A percentile compares a stretch with the other conserved stretches of the same genome.
Evolutionary conservation across 2,329 filamentous ascomycete genomes (phyloP).

Genomic region (Coniella vitis): DNA sequence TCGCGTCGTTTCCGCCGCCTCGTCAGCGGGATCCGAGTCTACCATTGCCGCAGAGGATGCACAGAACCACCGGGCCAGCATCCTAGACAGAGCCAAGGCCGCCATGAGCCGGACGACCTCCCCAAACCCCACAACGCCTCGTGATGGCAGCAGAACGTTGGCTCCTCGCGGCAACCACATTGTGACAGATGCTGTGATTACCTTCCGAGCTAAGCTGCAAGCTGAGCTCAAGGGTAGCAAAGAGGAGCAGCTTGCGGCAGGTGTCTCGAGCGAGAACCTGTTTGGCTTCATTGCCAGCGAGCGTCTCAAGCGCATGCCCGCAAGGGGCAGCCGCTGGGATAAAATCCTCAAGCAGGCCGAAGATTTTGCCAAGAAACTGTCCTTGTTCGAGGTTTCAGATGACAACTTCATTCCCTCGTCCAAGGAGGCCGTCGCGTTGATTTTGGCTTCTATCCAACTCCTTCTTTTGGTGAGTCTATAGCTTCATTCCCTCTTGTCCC

Average conservation of each 20-base stretch:
- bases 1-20: slow-evolving; percentile 13
- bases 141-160: slow-evolving; percentile 9
- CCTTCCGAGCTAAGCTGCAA: slow-evolving; percentile 13
- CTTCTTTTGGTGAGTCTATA: slow-evolving; percentile 13
- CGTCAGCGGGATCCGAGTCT: slow-evolving; percentile 11
- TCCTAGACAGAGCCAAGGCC: slow-evolving; percentile 14
- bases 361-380: slow-evolving; percentile 17
- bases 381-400: slow-evolving; percentile 15
- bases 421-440: slow-evolving; percentile 16
- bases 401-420: slow-evolving; percentile 16
- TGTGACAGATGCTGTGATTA: slow-evolving; percentile 13
- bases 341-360: slow-evolving; percentile 17
- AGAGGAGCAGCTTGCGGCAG: slow-evolving; percentile 11
- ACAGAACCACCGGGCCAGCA: slow-evolving; percentile 7
- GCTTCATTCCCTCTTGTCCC: background rate
- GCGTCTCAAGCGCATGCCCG: slow-evolving; percentile 16
- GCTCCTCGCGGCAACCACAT: slow-evolving; percentile 15
- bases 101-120: slow-evolving; percentile 11
- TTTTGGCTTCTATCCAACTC: slow-evolving; percentile 13
- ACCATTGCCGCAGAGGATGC: slow-evolving; percentile 15
- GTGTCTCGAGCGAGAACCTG: slow-evolving; percentile 15
- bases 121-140: slow-evolving; percentile 10
- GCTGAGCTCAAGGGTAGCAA: slow-evolving; percentile 15
- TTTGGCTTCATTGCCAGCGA: slow-evolving; percentile 14
- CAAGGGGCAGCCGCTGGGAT: slow-evolving; percentile 16